A percentile compares a stretch with the other conserved stretches of the same genome.
phyloP scores from a whole-genome alignment of 768 basidiomycete species.

The Mycena maculata region DNA sequence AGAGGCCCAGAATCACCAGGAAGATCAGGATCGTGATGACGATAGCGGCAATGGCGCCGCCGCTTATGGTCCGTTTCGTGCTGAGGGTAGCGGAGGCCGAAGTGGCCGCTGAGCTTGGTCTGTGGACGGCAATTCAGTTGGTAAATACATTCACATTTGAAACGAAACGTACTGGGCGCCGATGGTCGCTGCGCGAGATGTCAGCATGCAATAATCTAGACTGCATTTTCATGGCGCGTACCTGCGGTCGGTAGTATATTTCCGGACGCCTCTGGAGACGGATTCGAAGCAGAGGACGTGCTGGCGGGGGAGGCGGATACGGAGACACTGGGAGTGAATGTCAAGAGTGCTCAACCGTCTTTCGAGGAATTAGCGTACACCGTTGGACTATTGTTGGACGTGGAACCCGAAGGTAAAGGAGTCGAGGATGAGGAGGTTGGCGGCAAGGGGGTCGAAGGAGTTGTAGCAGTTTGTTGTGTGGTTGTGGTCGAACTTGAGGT shows the following conservation, averaged over 20 bases:
- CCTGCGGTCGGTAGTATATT: not conserved
- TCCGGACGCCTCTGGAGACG: no score
- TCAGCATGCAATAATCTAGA: not conserved
- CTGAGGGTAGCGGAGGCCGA: not conserved
- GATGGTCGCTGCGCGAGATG: not conserved
- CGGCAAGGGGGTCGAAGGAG: no score
- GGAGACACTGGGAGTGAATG: no score
- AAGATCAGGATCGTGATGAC: constrained; percentile 1
- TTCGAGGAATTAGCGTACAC: no score
- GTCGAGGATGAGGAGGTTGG: no score
- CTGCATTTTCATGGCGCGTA: not conserved
- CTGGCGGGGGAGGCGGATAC: no score
- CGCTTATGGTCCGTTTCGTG: not conserved
- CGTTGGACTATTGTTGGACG: no score
- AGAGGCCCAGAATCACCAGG: not conserved
- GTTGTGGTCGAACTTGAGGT: no score
- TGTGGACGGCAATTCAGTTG: not conserved
- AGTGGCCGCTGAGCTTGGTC: not conserved
- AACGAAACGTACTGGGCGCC: not conserved
- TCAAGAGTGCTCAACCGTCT: no score
- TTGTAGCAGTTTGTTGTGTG: no score
- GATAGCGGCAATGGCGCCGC: constrained; percentile 1
- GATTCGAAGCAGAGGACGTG: not conserved
- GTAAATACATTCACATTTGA: no score
- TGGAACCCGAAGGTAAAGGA: no score